phyloP scores from a whole-genome alignment of 2,329 filamentous ascomycete species.

The Periconia macrospinosa region DNA sequence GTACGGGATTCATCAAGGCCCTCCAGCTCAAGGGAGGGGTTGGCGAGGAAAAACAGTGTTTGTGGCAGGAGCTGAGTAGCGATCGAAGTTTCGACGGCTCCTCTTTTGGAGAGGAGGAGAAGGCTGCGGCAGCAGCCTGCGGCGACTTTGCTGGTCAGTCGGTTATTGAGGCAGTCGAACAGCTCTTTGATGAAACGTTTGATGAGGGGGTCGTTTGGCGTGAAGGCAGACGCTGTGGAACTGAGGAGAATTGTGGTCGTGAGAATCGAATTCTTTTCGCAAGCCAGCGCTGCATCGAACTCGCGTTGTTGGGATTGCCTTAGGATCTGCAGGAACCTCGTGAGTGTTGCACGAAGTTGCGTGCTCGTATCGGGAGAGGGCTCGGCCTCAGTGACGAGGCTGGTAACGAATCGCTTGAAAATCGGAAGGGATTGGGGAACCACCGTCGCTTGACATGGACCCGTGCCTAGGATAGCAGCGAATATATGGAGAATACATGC shows the following conservation, averaged over 20 bases:
- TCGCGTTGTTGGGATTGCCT: slow-evolving; percentile 76
- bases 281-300: slow-evolving; percentile 74
- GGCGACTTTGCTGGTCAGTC: slow-evolving; percentile 85
- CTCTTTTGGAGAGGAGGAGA: slow-evolving; percentile 64
- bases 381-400: slow-evolving; percentile 58
- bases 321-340: slow-evolving; percentile 80
- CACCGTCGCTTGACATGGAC: slow-evolving; percentile 82
- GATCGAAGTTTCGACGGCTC: slow-evolving; percentile 57
- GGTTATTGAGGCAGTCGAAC: slow-evolving; percentile 78
- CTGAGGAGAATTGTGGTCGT: slow-evolving; percentile 89
- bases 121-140: slow-evolving; percentile 87
- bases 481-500: slow-evolving; percentile 98
- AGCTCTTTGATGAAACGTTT: slow-evolving; percentile 76
- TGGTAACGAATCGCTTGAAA: slow-evolving; percentile 85
- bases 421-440: slow-evolving; percentile 89
- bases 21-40: slow-evolving; percentile 60
- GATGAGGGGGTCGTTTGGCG: slow-evolving; percentile 74
- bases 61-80: slow-evolving; percentile 74
- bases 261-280: slow-evolving; percentile 90
- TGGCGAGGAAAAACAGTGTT: slow-evolving; percentile 73
- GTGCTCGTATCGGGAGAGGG: slow-evolving; percentile 57
- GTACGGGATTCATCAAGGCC: slow-evolving; percentile 77
- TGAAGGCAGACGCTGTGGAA: slow-evolving; percentile 72
- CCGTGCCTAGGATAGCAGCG: slow-evolving; percentile 85
- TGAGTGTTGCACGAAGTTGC: slow-evolving; percentile 80